Percentiles rank a stretch among this genome's conserved stretches.
These are phyloP conservation scores for Vitis hybrid DNA, from an alignment of 177 flowering plant species.

Conservation along the genomic window DNA sequence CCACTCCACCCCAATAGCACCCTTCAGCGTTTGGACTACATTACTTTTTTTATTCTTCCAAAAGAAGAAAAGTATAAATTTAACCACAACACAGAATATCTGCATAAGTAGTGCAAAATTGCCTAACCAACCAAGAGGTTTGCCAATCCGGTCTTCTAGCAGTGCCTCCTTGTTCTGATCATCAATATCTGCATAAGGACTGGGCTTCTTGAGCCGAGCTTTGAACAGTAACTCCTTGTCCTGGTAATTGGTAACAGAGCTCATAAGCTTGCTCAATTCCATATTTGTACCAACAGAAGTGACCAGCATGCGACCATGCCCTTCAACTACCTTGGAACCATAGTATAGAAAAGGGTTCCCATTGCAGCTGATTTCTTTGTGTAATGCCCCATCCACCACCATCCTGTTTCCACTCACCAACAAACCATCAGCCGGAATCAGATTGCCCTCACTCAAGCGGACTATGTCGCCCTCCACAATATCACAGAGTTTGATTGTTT, in stretches of 20 bases:
- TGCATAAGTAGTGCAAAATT: not conserved
- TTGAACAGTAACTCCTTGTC: slow-evolving; percentile 2
- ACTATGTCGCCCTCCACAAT: slow-evolving; percentile 21
- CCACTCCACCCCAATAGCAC: slow-evolving; percentile 1
- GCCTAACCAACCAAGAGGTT: slow-evolving; percentile 5
- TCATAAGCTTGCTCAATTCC: not conserved
- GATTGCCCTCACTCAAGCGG: slow-evolving; percentile 9
- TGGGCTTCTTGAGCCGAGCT: slow-evolving; percentile 11
- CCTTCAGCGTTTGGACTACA: not conserved
- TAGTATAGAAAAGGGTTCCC: slow-evolving; percentile 15
- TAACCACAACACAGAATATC: too few species aligned
- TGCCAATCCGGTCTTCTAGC: too few species aligned
- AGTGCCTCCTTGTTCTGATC: too few species aligned
- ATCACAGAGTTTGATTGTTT: not conserved
- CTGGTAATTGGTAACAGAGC: not conserved
- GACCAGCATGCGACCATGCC: slow-evolving; percentile 18
- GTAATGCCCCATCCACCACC: slow-evolving; percentile 12
- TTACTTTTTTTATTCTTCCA: too few species aligned
- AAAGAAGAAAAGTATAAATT: too few species aligned
- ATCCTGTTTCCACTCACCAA: slow-evolving; percentile 4
- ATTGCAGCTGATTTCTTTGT: slow-evolving; percentile 2
- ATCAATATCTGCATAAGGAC: slow-evolving; percentile 7
- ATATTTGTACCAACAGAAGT: slow-evolving; percentile 10
- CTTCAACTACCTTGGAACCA: slow-evolving; percentile 17
- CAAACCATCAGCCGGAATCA: slow-evolving; percentile 25